Evolutionary conservation across 2,329 filamentous ascomycete species (phyloP).

Genomic region (Penicillium sp.): DNA sequence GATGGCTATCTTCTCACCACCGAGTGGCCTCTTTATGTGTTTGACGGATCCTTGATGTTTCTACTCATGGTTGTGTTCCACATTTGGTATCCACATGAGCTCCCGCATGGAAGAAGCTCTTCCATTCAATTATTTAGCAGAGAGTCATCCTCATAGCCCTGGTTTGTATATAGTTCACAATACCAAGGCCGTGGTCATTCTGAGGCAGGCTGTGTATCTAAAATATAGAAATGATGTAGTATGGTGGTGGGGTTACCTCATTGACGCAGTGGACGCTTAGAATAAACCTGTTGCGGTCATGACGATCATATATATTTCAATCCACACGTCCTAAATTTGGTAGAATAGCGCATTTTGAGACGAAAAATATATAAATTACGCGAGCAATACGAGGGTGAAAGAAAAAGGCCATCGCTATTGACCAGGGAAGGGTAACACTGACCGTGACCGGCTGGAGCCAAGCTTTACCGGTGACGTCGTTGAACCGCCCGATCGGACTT

Average conservation of each 20-base stretch:
- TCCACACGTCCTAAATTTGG: neutral
- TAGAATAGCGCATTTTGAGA: neutral
- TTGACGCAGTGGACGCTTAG: neutral
- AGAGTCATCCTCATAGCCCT: neutral
- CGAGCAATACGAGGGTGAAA: neutral
- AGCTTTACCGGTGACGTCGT: conserved; percentile 23
- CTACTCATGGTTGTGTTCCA: neutral
- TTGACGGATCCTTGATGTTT: neutral
- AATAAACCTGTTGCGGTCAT: neutral
- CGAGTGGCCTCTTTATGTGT: neutral
- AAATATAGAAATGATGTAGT: too few relatives aligned
- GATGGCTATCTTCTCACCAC: neutral
- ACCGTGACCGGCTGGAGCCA: conserved; percentile 1
- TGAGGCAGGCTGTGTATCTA: too few relatives aligned
- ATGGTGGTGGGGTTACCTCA: neutral
- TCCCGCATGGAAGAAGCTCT: neutral
- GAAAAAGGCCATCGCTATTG: neutral
- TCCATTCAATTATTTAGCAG: neutral
- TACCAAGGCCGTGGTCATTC: too few relatives aligned
- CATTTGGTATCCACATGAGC: neutral
- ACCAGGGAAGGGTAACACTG: neutral
- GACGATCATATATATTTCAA: neutral
- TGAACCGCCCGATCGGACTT: conserved; percentile 4
- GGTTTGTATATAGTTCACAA: too few relatives aligned
- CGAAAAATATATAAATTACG: neutral